phyloP scores from a whole-genome alignment of 768 basidiomycete species.

The Hydnum rufescens region DNA sequence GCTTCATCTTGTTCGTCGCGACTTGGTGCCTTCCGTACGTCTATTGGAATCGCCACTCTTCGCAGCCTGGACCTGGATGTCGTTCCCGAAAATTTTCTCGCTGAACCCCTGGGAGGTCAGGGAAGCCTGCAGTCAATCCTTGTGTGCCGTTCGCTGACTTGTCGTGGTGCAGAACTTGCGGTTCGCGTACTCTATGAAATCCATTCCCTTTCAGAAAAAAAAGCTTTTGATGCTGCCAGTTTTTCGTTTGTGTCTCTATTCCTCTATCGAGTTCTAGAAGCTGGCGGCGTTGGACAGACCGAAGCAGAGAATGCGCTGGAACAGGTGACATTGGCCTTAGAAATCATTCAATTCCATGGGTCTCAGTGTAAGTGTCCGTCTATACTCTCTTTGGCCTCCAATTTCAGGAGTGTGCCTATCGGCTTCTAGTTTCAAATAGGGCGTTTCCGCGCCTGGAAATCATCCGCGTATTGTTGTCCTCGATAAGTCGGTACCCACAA shows the following conservation, averaged over 20 bases:
- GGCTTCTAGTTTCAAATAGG: constrained; percentile 35
- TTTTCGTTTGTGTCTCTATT: constrained; percentile 69
- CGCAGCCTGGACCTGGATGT: constrained; percentile 43
- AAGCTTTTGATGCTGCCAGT: constrained; percentile 67
- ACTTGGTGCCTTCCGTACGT: constrained; percentile 42
- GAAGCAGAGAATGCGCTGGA: constrained; percentile 61
- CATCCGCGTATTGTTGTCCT: constrained; percentile 46
- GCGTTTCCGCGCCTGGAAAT: constrained; percentile 57
- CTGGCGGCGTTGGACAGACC: constrained; percentile 44
- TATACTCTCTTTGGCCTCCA: neutral
- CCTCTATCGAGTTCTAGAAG: constrained; percentile 41
- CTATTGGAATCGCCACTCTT: constrained; percentile 71
- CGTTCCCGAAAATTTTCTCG: constrained; percentile 51
- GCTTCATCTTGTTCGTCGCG: constrained; percentile 55
- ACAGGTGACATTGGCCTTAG: constrained; percentile 56
- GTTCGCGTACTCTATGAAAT: constrained; percentile 73
- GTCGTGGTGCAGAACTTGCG: constrained; percentile 36
- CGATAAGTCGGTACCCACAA: constrained; percentile 58
- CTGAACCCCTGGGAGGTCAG: constrained; percentile 49
- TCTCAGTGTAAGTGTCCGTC: constrained; percentile 39
- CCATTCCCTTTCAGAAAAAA: constrained; percentile 58
- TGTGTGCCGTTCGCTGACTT: neutral
- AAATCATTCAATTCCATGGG: constrained; percentile 32
- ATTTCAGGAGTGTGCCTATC: neutral
- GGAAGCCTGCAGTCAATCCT: constrained; percentile 1